Evolutionary conservation across 1,139 yeast genomes (phyloP), one percentile per base, ranked within the genome.

Genomic region (Suhomyces kunorum): DNA sequence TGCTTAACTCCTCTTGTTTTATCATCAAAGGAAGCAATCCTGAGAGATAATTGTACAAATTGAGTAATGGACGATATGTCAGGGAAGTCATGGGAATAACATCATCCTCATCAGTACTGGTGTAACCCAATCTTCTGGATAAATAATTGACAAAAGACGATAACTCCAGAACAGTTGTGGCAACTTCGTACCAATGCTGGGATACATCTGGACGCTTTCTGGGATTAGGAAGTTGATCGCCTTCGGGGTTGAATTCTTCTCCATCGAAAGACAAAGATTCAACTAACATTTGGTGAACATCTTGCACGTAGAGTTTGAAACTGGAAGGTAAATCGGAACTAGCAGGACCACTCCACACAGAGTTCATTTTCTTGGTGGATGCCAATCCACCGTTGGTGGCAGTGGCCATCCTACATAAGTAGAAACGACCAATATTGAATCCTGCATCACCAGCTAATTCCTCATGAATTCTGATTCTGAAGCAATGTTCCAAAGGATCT

Each of bases 301-400:
- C 80, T 46, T 75, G 74, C n/a, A 74, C 79, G 42, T 72, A 75
- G n/a, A 76, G 50, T 39, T 71, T 74, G 56, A 76, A 76, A 12
- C 58, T 50, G 1, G 78, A 65, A 0, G 74, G 68, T 1, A 53
- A 50, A 2, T 53, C 49, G 3, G 51, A 45, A 6, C 56, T 47
- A 11, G 50, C 49, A 5, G 54, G 39, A 17, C 53, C 56, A 11
- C 53, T 38, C 55, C 57, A 57, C 0, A 53, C 52, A 8, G 49
- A 42, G 9, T 48, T 49, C 75, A 72, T 68, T 36, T 62, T 59
- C 17, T 59, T 59, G 6, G 68, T 48, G 0, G 73, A 61, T 2
- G 64, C 50, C 12, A 74, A 50, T 0, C 76, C 76, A 5, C 79
- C 80, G 27, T 63, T 61, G 7, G 50, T 48, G 3, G 56, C 56